Percentiles rank a stretch among this genome's conserved stretches.
phyloP scores from a whole-genome alignment of 495 filamentous ascomycete species.

The Tricharina praecox region DNA sequence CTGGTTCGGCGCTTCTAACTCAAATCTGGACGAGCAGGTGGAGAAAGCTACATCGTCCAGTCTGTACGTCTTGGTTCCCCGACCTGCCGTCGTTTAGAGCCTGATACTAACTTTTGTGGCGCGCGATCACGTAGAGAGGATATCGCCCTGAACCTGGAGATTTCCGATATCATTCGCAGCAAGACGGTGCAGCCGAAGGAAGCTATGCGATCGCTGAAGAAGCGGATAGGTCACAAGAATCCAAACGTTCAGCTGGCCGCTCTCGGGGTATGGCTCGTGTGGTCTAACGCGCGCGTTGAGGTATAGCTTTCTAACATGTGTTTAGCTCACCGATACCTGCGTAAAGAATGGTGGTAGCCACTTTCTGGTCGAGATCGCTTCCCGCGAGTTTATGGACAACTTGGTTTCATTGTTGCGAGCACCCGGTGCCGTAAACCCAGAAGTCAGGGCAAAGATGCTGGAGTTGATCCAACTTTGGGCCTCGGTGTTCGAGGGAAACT shows the following conservation, averaged over 20 bases:
- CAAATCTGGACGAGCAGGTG: constrained; percentile 78
- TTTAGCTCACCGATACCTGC: constrained; percentile 82
- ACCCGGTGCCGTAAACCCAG: constrained; percentile 55
- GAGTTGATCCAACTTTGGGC: constrained; percentile 92
- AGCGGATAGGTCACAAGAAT: constrained; percentile 86
- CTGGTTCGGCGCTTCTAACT: constrained; percentile 78
- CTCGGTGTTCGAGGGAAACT: constrained; percentile 68
- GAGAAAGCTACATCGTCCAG: constrained; percentile 86
- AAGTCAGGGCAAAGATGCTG: constrained; percentile 76
- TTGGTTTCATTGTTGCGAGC: constrained; percentile 73
- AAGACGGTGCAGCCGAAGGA: constrained; percentile 95
- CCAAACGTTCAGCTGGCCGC: constrained; percentile 90
- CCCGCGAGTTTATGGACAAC: constrained; percentile 96
- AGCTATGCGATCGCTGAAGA: constrained; percentile 89
- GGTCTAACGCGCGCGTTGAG: no score
- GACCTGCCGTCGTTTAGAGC: no score
- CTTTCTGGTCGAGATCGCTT: constrained; percentile 87
- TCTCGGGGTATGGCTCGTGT: constrained; percentile 53
- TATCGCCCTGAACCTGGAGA: constrained; percentile 90
- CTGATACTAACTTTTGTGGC: no score
- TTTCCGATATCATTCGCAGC: constrained; percentile 87
- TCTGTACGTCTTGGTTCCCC: constrained; percentile 57
- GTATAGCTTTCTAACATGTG: no score
- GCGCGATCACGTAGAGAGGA: constrained; percentile 60
- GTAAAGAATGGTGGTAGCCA: constrained; percentile 97